A percentile compares a stretch with the other conserved stretches of the same genome.
Evolutionary conservation across 495 filamentous ascomycete species (phyloP).

Genomic region (Aspergillus funiculosus): DNA sequence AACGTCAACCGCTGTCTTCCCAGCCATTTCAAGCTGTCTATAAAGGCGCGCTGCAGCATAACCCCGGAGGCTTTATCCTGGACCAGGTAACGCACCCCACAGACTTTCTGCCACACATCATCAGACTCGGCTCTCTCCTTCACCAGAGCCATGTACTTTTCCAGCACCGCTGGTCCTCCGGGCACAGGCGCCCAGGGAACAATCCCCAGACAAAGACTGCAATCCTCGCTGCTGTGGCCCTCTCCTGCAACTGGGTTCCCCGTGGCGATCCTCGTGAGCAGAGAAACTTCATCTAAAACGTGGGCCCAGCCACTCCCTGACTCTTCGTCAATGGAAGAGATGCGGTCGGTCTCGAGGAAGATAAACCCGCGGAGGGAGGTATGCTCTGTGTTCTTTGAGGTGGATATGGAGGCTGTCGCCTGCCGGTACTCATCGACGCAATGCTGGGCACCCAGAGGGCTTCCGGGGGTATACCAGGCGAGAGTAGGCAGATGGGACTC

Average conservation of each 20-base stretch:
- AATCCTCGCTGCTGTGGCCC: conserved; percentile 50
- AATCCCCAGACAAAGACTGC: conserved; percentile 54
- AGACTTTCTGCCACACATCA: conserved; percentile 48
- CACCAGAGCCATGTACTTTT: conserved; percentile 47
- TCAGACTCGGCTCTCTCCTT: conserved; percentile 24
- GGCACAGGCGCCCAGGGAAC: conserved; percentile 79
- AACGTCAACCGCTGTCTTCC: conserved; percentile 60
- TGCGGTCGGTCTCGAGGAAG: conserved; percentile 75
- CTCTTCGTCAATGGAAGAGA: conserved; percentile 48
- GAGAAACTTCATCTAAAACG: conserved; percentile 66
- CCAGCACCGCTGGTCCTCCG: conserved; percentile 45
- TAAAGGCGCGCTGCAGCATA: conserved; percentile 55
- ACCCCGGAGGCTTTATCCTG: conserved; percentile 65
- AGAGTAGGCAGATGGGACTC: conserved; percentile 55
- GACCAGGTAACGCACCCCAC: conserved; percentile 73
- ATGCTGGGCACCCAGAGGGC: conserved; percentile 54
- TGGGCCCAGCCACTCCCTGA: conserved; percentile 46
- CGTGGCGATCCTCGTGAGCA: conserved; percentile 56
- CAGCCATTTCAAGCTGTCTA: conserved; percentile 64
- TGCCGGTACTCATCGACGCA: conserved; percentile 55
- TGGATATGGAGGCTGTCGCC: conserved; percentile 20
- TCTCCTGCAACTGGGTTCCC: conserved; percentile 53
- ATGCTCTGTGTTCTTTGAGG: conserved; percentile 1
- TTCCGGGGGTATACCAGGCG: conserved; percentile 54
- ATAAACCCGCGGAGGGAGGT: conserved; percentile 59